Evolutionary conservation across 495 filamentous ascomycete genomes (phyloP).

Genomic region (Trichoderma gamsii): DNA sequence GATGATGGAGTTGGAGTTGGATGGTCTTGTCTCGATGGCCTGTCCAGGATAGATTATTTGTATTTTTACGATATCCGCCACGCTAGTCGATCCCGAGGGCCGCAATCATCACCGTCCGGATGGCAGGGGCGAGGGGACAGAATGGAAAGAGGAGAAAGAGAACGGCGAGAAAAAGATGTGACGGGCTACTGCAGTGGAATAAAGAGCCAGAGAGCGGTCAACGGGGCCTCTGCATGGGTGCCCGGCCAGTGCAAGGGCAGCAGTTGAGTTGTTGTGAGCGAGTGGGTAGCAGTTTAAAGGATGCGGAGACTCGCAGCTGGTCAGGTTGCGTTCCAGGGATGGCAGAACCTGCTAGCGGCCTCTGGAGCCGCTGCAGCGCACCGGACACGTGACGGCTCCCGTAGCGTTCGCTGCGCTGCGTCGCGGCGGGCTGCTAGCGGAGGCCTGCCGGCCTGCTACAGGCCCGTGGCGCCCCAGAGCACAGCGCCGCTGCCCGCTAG

Average conservation of each 20-base stretch:
- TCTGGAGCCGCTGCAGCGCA: neutral
- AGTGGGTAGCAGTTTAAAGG: slow-evolving; percentile 11
- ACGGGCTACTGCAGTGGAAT: neutral
- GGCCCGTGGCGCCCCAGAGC: neutral
- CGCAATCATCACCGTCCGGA: neutral
- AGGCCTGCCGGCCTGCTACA: neutral
- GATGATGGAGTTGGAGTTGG: neutral
- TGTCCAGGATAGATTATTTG: neutral
- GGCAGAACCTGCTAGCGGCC: neutral
- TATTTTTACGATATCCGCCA: neutral
- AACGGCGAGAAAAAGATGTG: neutral
- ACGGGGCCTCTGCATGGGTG: slow-evolving; percentile 13
- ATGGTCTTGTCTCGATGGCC: neutral
- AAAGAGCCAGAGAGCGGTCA: slow-evolving; percentile 12
- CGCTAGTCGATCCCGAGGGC: neutral
- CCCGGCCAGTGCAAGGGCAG: slow-evolving; percentile 14
- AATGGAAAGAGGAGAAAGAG: slow-evolving; percentile 10
- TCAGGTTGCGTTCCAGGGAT: slow-evolving; percentile 7
- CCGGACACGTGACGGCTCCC: slow-evolving; percentile 3
- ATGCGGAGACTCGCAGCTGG: slow-evolving; percentile 12
- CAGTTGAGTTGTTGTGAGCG: slow-evolving; percentile 6
- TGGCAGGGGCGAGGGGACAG: neutral
- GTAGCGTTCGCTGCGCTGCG: neutral
- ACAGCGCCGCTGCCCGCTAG: slow-evolving; percentile 2
- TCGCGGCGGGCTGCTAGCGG: neutral